Conservation (phyloP, 208 protist genomes). For the Blastocrithidia nonstop region DNA sequence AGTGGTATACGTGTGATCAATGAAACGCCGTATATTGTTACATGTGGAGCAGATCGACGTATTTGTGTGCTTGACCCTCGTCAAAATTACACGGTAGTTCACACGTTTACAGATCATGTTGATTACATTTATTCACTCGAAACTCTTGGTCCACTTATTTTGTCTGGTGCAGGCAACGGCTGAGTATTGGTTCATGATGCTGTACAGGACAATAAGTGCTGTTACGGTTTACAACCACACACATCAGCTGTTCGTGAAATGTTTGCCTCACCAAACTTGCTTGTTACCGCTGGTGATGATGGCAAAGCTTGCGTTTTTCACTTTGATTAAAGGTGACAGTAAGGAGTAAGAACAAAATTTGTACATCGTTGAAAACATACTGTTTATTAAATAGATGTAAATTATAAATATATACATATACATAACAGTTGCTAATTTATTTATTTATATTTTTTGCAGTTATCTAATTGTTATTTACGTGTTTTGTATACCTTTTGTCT, state of each 20-base stretch:
- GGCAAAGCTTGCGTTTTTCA: slow-evolving; percentile 69
- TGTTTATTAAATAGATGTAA: too few species aligned
- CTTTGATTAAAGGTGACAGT: too few species aligned
- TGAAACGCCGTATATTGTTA: slow-evolving; percentile 34
- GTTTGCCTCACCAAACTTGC: slow-evolving; percentile 14
- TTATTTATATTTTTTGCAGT: neutral
- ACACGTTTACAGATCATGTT: slow-evolving; percentile 34
- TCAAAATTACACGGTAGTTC: slow-evolving; percentile 17
- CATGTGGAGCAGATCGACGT: slow-evolving; percentile 60
- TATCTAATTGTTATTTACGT: neutral
- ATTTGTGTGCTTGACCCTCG: slow-evolving; percentile 57
- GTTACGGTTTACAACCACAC: slow-evolving; percentile 62
- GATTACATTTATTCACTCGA: slow-evolving; percentile 78
- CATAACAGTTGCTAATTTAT: too few species aligned
- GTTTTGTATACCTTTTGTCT: slow-evolving; percentile 2
- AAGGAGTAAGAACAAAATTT: too few species aligned
- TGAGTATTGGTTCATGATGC: slow-evolving; percentile 70
- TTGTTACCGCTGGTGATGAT: slow-evolving; percentile 69
- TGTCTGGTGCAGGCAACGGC: slow-evolving; percentile 63
- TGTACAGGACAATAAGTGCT: slow-evolving; percentile 34
- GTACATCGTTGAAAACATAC: too few species aligned
- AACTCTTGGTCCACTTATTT: slow-evolving; percentile 34
- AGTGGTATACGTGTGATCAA: slow-evolving; percentile 29
- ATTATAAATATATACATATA: too few species aligned
- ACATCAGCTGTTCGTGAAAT: slow-evolving; percentile 63